Evolutionary conservation across 768 basidiomycete species (phyloP).

Genomic region (Tulasnella calospora): DNA sequence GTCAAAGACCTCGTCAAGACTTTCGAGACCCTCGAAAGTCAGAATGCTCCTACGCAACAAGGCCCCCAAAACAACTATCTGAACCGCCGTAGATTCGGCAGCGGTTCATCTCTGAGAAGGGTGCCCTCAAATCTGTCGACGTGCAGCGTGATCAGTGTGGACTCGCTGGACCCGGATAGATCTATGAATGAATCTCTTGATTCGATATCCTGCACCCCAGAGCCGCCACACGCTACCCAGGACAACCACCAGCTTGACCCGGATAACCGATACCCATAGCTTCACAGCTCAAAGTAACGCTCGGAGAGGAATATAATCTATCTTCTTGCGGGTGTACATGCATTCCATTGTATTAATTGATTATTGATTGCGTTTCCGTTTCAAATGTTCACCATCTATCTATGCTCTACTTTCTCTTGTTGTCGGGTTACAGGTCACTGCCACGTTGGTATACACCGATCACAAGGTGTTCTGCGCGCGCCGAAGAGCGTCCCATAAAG

Average conservation of each 20-base stretch:
- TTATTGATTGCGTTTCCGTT: not conserved
- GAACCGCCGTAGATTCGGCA: not conserved
- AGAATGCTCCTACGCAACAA: conserved; percentile 18
- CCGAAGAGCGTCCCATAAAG: conserved; percentile 43
- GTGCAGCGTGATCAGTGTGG: conserved; percentile 18
- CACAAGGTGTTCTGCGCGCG: not conserved
- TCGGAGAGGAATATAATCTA: not conserved
- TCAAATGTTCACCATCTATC: not conserved
- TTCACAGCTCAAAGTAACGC: not conserved
- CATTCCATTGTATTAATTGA: not conserved
- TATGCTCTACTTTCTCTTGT: not conserved
- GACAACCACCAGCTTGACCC: not conserved
- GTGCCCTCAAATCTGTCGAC: conserved; percentile 23
- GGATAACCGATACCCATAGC: not conserved
- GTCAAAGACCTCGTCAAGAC: conserved; percentile 28
- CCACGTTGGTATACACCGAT: not conserved
- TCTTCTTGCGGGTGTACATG: not conserved
- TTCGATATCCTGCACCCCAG: not conserved
- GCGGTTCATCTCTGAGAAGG: conserved; percentile 9
- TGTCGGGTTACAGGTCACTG: not conserved
- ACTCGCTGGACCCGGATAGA: not conserved
- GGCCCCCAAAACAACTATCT: not conserved
- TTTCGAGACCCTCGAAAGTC: conserved; percentile 23
- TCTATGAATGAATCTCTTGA: not conserved
- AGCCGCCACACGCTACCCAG: not conserved